Evolutionary conservation across 2,329 filamentous ascomycete species (phyloP), one percentile per base, ranked within the genome.

Genomic region (Chaetomium globosum): DNA sequence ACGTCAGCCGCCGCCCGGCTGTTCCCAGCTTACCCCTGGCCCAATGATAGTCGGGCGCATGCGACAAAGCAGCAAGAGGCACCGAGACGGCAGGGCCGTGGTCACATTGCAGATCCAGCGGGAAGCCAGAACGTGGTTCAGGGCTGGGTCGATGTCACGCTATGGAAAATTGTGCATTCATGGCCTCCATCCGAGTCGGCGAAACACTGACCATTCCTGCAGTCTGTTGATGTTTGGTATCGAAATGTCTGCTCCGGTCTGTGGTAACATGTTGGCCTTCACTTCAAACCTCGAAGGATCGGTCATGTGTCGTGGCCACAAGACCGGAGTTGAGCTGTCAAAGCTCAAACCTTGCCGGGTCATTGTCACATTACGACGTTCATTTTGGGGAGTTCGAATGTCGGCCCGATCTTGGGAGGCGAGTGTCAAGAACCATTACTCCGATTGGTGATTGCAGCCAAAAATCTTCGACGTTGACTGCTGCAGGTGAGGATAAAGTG

Each of bases 1-100:
- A 57, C 65, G 67, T 70, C 65, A 69, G 66, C 59, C 26, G 23
- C 56, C 21, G 39, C 26, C 26, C 26, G 26, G 26, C 2, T 26
- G 26, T 26, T 26, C 26, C 26, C 26, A 26, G 26, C 21, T 57
- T 56, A 48, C 23, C 62, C 60, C 53, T 49, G 9, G 28, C 49
- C 62, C 49, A 61, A 53, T 54, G 51, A 55, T 4, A 2, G 51
- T 10, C 46, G 21, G 33, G 43, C 31, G 21, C 23, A 28, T 48
- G 55, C 39, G 5, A 48, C n/a, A 19, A 28, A 28, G 19, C 9
- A n/a, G 46, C 55, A 54, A 55, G 54, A 26, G 31, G 64, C 48
- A 21, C 21, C 31, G 30, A 59, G 33, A 54, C 21, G 43, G 52
- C 49, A n/a, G 58, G 54, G 59, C 53, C 36, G 28, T n/a, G 46